These are phyloP conservation scores for Thinopyrum obtusiflorum DNA, from an alignment of 202 grass and related monocot species.

Conservation along the genomic window DNA sequence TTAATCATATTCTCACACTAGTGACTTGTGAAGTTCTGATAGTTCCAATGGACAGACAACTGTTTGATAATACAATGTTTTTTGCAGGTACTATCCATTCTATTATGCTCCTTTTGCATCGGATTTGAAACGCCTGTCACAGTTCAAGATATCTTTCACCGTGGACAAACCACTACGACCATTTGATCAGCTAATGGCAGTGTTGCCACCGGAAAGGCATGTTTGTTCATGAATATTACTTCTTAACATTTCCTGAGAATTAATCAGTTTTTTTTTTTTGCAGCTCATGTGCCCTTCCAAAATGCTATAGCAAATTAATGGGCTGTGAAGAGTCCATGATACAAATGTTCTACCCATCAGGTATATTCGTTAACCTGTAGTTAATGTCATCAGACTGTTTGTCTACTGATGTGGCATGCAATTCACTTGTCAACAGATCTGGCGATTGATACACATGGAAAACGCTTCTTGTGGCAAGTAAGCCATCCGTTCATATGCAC, in stretches of 20 bases:
- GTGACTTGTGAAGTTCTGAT: not conserved
- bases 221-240: not conserved
- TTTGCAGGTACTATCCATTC: conserved; percentile 57
- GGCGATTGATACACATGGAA: conserved; percentile 53
- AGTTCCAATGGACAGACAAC: not conserved
- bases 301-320: conserved; percentile 47
- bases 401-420: not conserved
- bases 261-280: not conserved
- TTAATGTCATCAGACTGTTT: not conserved
- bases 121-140: conserved; percentile 51
- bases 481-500: not conserved
- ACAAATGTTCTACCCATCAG: conserved; percentile 47
- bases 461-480: conserved; percentile 56
- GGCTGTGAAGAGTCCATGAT: conserved; percentile 34
- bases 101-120: conserved; percentile 54
- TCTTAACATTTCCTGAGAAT: not conserved
- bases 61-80: not conserved
- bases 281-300: conserved; percentile 43
- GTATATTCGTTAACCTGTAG: not conserved
- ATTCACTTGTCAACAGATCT: conserved; percentile 34
- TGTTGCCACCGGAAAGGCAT: conserved; percentile 52
- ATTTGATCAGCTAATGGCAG: conserved; percentile 69
- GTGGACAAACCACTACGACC: conserved; percentile 44
- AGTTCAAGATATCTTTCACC: conserved; percentile 48
- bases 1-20: not conserved